Evolutionary conservation across 2,329 filamentous ascomycete genomes (phyloP), one percentile per base, ranked within the genome.

Genomic region (Hymenoscyphus salicellus): DNA sequence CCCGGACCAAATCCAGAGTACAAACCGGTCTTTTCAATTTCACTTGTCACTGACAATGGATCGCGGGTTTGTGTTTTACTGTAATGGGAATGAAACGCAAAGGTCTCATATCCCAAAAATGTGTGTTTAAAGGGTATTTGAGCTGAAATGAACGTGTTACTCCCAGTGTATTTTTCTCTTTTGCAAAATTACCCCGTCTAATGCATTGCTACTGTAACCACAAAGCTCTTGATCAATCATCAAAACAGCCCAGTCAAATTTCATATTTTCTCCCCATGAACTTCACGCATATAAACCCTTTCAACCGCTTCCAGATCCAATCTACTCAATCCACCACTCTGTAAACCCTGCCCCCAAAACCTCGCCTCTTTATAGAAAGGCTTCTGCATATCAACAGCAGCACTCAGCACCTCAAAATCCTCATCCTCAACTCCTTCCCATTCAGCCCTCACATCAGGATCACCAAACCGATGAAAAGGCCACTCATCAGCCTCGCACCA

Each of bases 401-500:
- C 64, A 61, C 38, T 41, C 60, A 70, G 56, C 1, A 46, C 56
- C 26, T 68, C 63, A 20, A 58, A 33, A 8, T 28, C 56, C 7
- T n/a, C 11, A n/a, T 14, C 30, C 2, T 32, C 14, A 56, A 32
- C 7, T 8, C n/a, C 55, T 11, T n/a, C n/a, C 26, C 30, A 20
- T 8, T 56, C 28, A 8, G 16, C 30, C 5, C 16, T 7, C n/a
- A 30, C 28, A 33, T 56, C 30, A 8, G 55, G 55, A 2, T 30
- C 30, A 16, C 60, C 60, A 46, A 56, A 68, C 7, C 69, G 72
- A 38, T 71, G 66, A 33, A 66, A 73, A 3, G 73, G 72, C 67
- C 66, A 71, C 30, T 72, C 69, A 65, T 75, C 69, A 59, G 68
- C 67, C 11, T 69, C 61, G 49, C 73, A 75, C 52, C 57, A 67